Conservation (phyloP, 768 basidiomycete species). For the Crepidotus variabilis region DNA sequence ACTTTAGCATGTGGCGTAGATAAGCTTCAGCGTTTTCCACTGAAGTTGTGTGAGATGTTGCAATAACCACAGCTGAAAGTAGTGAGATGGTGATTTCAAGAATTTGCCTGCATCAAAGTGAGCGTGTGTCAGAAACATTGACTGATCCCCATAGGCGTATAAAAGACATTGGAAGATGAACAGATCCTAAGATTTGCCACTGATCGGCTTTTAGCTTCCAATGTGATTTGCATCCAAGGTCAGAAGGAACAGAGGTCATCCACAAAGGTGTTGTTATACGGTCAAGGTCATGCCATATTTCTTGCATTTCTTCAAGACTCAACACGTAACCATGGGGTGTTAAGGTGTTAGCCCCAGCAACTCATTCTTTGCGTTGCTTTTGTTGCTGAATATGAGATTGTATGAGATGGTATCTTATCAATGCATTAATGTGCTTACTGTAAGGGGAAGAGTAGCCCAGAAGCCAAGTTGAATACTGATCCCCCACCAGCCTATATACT, state of each 20-base stretch:
- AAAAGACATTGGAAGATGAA: conserved; percentile 30
- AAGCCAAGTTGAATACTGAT: too few relatives aligned
- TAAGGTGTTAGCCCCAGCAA: background rate
- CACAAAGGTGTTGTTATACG: conserved; percentile 21
- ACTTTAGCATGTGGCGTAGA: conserved; percentile 16
- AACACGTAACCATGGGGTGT: conserved; percentile 7
- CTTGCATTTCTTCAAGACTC: conserved; percentile 9
- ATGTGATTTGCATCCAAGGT: conserved; percentile 17
- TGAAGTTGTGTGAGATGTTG: conserved; percentile 16
- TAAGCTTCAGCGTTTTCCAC: conserved; percentile 4
- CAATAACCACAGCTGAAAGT: conserved; percentile 16
- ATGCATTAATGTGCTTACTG: too few relatives aligned
- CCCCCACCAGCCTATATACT: too few relatives aligned
- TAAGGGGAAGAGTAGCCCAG: too few relatives aligned
- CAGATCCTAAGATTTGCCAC: conserved; percentile 30
- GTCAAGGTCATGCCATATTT: conserved; percentile 20
- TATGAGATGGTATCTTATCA: background rate
- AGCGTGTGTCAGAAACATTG: conserved; percentile 4
- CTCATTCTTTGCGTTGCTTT: background rate
- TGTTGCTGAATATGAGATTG: background rate
- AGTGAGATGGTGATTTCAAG: conserved; percentile 21
- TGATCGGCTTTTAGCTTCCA: conserved; percentile 31
- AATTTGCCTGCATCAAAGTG: conserved; percentile 21
- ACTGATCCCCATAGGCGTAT: conserved; percentile 27
- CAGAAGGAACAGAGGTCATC: conserved; percentile 17